Evolutionary conservation across 2,329 filamentous ascomycete species (phyloP).

Genomic region (Xylariaceae sp.): DNA sequence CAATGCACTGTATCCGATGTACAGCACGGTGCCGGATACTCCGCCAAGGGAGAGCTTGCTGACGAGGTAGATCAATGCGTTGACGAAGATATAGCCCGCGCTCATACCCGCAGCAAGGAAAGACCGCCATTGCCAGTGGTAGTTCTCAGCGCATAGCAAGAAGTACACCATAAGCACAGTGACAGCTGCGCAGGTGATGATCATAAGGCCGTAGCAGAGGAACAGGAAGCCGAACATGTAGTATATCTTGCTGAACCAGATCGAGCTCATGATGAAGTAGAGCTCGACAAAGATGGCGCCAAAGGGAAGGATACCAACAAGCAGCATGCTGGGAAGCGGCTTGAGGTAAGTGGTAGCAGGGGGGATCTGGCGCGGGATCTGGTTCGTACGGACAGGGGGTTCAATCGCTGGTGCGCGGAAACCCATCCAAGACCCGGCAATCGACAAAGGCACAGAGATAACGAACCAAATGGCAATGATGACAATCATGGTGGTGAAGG

Average conservation of each 20-base stretch:
- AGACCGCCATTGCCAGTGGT: slow-evolving; percentile 97
- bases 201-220: slow-evolving; percentile 95
- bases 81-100: slow-evolving; percentile 85
- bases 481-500: slow-evolving; percentile 94
- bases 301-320: slow-evolving; percentile 90
- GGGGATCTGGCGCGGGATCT: slow-evolving; percentile 95
- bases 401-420: slow-evolving; percentile 71
- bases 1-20: slow-evolving; percentile 85
- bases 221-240: slow-evolving; percentile 99
- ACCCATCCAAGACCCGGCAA: slow-evolving; percentile 87
- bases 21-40: slow-evolving; percentile 80
- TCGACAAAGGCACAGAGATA: slow-evolving; percentile 86
- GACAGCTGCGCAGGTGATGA: slow-evolving; percentile 86
- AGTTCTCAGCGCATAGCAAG: slow-evolving; percentile 91
- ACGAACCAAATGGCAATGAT: slow-evolving; percentile 94
- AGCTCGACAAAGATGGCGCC: slow-evolving; percentile 97
- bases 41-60: slow-evolving; percentile 82
- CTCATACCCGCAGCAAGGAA: slow-evolving; percentile 90
- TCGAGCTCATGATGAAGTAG: slow-evolving; percentile 98
- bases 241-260: slow-evolving; percentile 98
- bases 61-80: slow-evolving; percentile 85
- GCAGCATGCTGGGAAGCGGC: slow-evolving; percentile 81
- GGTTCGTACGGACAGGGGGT: slow-evolving; percentile 87
- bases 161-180: slow-evolving; percentile 96
- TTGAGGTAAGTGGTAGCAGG: slow-evolving; percentile 76